Conservation (phyloP, 371 early-diverging fungal genomes). For the Zopfochytrium polystomum region DNA sequence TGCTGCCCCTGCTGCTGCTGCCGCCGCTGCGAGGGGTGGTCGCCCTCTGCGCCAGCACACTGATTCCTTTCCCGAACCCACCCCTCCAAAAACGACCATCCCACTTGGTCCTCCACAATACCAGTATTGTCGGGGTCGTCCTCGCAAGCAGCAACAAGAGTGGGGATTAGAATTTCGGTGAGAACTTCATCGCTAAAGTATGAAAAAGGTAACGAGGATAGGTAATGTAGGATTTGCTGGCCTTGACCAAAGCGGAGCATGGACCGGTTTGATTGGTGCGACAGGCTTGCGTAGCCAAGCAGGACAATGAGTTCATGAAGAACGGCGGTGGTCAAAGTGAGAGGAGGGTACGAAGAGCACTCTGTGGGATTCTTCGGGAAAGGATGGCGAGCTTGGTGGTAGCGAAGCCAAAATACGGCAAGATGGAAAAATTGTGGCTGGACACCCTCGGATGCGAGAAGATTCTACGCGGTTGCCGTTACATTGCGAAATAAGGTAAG, state of each 20-base stretch:
- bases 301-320: conserved; percentile 20
- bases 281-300: conserved; percentile 19
- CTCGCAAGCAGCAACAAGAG: conserved; percentile 4
- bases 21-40: too few species aligned
- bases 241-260: conserved; percentile 23
- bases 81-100: neutral
- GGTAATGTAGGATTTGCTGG: conserved; percentile 9
- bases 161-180: conserved; percentile 10
- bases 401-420: conserved; percentile 23
- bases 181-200: conserved; percentile 10
- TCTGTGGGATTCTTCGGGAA: neutral
- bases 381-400: conserved; percentile 1
- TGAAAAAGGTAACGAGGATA: conserved; percentile 18
- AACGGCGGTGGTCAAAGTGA: too few species aligned
- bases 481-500: too few species aligned
- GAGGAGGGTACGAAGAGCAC: neutral
- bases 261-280: conserved; percentile 9
- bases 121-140: conserved; percentile 6
- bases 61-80: conserved; percentile 7
- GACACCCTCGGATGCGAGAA: conserved; percentile 23
- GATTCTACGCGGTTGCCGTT: conserved; percentile 5
- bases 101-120: conserved; percentile 16
- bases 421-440: conserved; percentile 31
- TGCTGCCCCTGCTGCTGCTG: too few species aligned
- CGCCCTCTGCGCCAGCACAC: too few species aligned